phyloP scores from a whole-genome alignment of 192 early-diverging fungal species.

The Podila epigama region DNA sequence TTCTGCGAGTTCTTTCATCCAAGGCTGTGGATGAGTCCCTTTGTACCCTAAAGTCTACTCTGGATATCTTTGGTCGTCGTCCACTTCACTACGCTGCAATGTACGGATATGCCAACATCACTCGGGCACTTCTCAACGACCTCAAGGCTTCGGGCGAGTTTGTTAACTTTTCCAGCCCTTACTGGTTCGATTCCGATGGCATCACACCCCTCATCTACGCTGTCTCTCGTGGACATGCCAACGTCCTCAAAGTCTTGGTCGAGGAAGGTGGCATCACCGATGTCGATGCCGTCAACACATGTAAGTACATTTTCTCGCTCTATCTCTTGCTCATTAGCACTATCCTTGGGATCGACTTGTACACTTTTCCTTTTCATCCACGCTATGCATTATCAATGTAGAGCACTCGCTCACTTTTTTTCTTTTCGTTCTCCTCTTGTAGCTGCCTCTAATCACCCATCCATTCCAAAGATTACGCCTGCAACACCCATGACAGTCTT shows the following conservation, averaged over 20 bases:
- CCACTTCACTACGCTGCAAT: constrained; percentile 71
- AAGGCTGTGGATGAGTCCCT: constrained; percentile 7
- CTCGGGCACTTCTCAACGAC: constrained; percentile 54
- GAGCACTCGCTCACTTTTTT: too few species aligned
- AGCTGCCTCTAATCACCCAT: constrained; percentile 4
- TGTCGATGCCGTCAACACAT: constrained; percentile 51
- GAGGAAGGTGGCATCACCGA: constrained; percentile 59
- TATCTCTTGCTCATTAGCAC: too few species aligned
- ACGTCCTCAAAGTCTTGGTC: constrained; percentile 57
- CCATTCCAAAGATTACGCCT: constrained; percentile 41
- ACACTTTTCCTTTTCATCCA: not conserved
- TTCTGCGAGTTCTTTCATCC: constrained; percentile 41
- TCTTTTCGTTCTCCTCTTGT: not conserved
- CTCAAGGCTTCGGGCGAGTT: constrained; percentile 51
- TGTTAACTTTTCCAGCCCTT: constrained; percentile 47
- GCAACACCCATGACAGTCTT: constrained; percentile 22
- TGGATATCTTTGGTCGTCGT: constrained; percentile 64
- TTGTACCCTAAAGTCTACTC: constrained; percentile 39
- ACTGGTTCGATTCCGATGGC: constrained; percentile 74
- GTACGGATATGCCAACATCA: constrained; percentile 55
- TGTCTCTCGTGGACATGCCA: constrained; percentile 59
- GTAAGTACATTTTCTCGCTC: too few species aligned
- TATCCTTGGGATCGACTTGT: not conserved
- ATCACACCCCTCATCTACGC: constrained; percentile 71
- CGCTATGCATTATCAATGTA: not conserved